phyloP scores from a whole-genome alignment of 1,284 basidiomycete species.

The Heliocybe sulcata region DNA sequence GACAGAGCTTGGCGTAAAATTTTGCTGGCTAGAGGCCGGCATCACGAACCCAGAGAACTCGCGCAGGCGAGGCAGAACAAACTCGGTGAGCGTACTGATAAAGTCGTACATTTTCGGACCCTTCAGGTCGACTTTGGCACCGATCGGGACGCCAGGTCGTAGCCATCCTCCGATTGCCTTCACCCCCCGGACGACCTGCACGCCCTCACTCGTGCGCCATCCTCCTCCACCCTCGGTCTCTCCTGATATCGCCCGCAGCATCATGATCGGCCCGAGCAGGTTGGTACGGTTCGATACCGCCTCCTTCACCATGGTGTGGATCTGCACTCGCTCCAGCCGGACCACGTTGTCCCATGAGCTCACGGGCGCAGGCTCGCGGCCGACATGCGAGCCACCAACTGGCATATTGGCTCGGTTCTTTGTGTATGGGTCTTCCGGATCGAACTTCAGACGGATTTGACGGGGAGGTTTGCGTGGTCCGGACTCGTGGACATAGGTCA shows the following conservation, averaged over 20 bases:
- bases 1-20: conserved; percentile 68
- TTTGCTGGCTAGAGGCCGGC: conserved; percentile 54
- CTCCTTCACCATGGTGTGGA: conserved; percentile 83
- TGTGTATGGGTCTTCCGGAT: conserved; percentile 75
- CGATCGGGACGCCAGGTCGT: conserved; percentile 76
- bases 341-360: conserved; percentile 64
- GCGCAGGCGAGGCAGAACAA: conserved; percentile 88
- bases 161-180: conserved; percentile 86
- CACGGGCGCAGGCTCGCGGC: conserved; percentile 57
- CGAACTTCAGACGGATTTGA: conserved; percentile 61
- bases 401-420: conserved; percentile 68
- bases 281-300: conserved; percentile 69
- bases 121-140: conserved; percentile 85
- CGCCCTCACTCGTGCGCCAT: conserved; percentile 61
- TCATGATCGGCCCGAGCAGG: conserved; percentile 83
- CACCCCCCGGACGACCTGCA: conserved; percentile 76
- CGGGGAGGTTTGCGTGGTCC: conserved; percentile 44
- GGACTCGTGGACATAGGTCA: conserved; percentile 82
- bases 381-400: conserved; percentile 64
- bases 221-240: conserved; percentile 70
- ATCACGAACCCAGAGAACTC: conserved; percentile 84
- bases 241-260: conserved; percentile 83
- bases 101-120: conserved; percentile 95
- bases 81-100: conserved; percentile 83
- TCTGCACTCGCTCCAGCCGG: conserved; percentile 74